These are phyloP conservation scores for Pythium angustatum DNA, from an alignment of 352 stramenopile species.

Conservation along the genomic window DNA sequence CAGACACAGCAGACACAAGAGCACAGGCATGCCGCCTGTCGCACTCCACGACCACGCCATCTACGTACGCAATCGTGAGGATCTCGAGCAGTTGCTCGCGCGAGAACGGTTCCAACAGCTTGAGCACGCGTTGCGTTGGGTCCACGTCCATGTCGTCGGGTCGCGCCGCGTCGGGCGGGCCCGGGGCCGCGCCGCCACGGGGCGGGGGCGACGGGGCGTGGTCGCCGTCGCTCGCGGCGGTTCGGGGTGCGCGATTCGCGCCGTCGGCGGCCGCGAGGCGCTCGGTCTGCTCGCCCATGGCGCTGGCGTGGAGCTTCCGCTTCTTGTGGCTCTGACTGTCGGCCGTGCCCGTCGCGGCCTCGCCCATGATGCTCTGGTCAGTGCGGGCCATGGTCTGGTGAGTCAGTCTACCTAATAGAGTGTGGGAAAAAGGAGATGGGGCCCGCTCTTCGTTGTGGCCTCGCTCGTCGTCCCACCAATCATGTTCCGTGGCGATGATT, in stretches of 20 bases:
- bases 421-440: slow-evolving; percentile 28
- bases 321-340: slow-evolving; percentile 39
- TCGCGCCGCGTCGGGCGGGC: not conserved
- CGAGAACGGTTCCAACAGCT: slow-evolving; percentile 57
- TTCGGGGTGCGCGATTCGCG: not conserved
- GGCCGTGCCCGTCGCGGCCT: slow-evolving; percentile 12
- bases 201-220: not conserved
- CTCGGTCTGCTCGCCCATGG: slow-evolving; percentile 31
- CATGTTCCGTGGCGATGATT: too few relatives aligned
- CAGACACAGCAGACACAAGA: too few relatives aligned
- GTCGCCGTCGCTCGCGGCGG: not conserved
- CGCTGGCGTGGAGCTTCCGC: slow-evolving; percentile 24
- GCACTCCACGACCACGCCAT: too few relatives aligned
- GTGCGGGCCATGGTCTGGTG: slow-evolving; percentile 20
- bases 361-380: slow-evolving; percentile 27
- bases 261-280: slow-evolving; percentile 14
- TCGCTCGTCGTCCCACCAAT: too few relatives aligned
- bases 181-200: not conserved
- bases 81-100: slow-evolving; percentile 68
- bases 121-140: slow-evolving; percentile 25
- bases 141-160: not conserved
- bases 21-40: not conserved
- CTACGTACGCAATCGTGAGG: slow-evolving; percentile 70
- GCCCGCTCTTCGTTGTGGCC: too few relatives aligned
- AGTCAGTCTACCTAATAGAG: not conserved